Evolutionary conservation across 164 flowering plant species (phyloP).

Genomic region (Liquidambar formosana): DNA sequence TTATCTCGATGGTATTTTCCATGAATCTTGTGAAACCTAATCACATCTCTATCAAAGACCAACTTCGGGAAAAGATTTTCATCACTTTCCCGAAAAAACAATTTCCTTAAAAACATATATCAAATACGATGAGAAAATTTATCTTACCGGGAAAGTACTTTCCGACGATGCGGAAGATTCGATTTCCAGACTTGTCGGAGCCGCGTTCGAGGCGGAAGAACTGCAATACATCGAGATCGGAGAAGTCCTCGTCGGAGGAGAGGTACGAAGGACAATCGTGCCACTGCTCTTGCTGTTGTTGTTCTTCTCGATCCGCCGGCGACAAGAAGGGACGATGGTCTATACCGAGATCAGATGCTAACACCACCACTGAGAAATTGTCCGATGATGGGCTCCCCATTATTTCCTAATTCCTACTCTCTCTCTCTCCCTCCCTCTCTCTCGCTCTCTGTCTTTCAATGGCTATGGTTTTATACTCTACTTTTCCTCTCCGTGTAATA

Average conservation of each 20-base stretch:
- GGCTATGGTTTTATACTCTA: no score
- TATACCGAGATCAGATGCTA: constrained; percentile 76
- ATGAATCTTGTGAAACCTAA: no score
- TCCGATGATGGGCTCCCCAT: constrained; percentile 49
- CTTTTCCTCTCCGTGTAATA: no score
- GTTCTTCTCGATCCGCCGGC: constrained; percentile 23
- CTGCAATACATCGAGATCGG: constrained; percentile 70
- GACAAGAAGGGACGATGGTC: constrained; percentile 64
- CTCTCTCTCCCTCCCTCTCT: no score
- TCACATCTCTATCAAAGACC: no score
- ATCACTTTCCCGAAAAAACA: no score
- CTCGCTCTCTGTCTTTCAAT: no score
- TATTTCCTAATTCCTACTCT: no score
- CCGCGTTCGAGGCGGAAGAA: constrained; percentile 60
- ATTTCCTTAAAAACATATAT: no score
- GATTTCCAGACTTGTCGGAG: constrained; percentile 62
- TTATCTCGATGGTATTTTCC: no score
- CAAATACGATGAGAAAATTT: no score
- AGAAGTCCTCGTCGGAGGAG: constrained; percentile 58
- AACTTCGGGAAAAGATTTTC: no score
- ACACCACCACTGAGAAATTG: constrained; percentile 68
- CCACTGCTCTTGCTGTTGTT: constrained; percentile 48
- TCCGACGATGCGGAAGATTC: constrained; percentile 74
- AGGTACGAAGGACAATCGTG: constrained; percentile 68
- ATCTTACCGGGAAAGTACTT: constrained; percentile 90